A percentile compares a stretch with the other conserved stretches of the same genome.
phyloP scores from a whole-genome alignment of 495 filamentous ascomycete species.

The Trichoderma asperelloides region DNA sequence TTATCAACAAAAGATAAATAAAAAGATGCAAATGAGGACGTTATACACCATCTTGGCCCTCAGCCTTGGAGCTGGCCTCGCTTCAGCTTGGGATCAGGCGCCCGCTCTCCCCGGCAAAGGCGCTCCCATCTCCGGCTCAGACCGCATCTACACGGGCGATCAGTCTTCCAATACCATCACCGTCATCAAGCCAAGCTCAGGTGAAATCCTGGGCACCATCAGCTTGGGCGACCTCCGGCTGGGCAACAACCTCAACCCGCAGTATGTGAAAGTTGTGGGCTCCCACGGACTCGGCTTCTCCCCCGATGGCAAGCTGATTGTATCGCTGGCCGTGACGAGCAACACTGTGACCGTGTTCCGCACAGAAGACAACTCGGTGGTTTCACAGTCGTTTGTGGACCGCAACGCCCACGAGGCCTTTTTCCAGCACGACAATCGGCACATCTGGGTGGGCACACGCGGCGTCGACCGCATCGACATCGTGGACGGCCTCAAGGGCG shows the following conservation, averaged over 20 bases:
- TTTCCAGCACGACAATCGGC: conserved; percentile 18
- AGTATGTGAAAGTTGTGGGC: conserved; percentile 16
- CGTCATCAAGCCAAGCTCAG: conserved; percentile 16
- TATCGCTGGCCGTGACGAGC: conserved; percentile 15
- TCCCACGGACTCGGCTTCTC: conserved; percentile 18
- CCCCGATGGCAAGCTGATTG: conserved; percentile 17
- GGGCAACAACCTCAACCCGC: conserved; percentile 15
- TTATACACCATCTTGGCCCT: background rate
- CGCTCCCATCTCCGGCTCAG: conserved; percentile 13
- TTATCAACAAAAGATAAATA: background rate
- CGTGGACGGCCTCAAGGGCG: conserved; percentile 16
- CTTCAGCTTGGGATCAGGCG: background rate
- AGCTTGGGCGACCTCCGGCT: conserved; percentile 15
- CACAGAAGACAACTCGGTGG: conserved; percentile 14
- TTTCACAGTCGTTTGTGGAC: conserved; percentile 16
- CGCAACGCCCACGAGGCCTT: conserved; percentile 20
- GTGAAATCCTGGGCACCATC: conserved; percentile 18
- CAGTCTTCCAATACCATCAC: conserved; percentile 21
- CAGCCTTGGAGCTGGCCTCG: background rate
- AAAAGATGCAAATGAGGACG: background rate
- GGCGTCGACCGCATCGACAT: conserved; percentile 17
- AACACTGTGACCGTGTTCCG: conserved; percentile 20
- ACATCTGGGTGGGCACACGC: conserved; percentile 18
- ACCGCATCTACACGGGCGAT: conserved; percentile 20
- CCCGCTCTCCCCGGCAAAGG: conserved; percentile 9